phyloP scores from a whole-genome alignment of 2,329 filamentous ascomycete genomes.

The Xylariaceae sp. region DNA sequence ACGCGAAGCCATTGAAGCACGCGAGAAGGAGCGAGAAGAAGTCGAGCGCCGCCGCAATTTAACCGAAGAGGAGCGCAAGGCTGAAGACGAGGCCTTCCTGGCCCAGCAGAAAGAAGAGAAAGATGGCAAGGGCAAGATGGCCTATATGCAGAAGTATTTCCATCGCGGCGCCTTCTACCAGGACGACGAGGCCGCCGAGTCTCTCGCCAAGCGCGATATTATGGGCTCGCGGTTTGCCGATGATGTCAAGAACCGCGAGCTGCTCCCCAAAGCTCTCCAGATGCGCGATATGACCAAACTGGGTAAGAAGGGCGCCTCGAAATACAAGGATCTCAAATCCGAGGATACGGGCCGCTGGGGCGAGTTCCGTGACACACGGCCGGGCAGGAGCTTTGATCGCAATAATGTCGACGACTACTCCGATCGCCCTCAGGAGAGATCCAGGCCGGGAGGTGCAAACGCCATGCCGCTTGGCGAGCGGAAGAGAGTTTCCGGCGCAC shows the following conservation, averaged over 20 bases:
- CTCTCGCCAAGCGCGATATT: constrained; percentile 79
- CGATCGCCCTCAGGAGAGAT: constrained; percentile 59
- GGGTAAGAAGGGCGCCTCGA: constrained; percentile 88
- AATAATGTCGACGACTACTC: constrained; percentile 65
- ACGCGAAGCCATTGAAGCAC: constrained; percentile 80
- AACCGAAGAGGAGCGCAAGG: constrained; percentile 81
- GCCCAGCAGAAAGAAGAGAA: constrained; percentile 81
- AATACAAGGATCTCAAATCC: constrained; percentile 83
- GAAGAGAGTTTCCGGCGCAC: constrained; percentile 45
- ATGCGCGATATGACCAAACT: constrained; percentile 92
- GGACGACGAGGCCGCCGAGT: constrained; percentile 76
- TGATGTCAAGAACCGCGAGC: constrained; percentile 80
- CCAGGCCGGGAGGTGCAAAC: constrained; percentile 67
- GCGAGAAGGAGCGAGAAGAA: constrained; percentile 86
- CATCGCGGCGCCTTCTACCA: constrained; percentile 97
- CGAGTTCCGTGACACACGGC: constrained; percentile 59
- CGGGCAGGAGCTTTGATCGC: constrained; percentile 47
- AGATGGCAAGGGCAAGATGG: constrained; percentile 77
- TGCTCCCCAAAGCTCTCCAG: constrained; percentile 89
- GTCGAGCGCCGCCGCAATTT: constrained; percentile 87
- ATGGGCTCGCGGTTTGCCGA: constrained; percentile 86
- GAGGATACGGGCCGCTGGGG: constrained; percentile 95
- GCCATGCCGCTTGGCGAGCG: constrained; percentile 71
- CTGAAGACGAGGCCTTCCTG: constrained; percentile 81
- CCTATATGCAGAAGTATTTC: constrained; percentile 93